phyloP scores from a whole-genome alignment of 257 asterid genomes.

The Ocimum tenuiflorum region DNA sequence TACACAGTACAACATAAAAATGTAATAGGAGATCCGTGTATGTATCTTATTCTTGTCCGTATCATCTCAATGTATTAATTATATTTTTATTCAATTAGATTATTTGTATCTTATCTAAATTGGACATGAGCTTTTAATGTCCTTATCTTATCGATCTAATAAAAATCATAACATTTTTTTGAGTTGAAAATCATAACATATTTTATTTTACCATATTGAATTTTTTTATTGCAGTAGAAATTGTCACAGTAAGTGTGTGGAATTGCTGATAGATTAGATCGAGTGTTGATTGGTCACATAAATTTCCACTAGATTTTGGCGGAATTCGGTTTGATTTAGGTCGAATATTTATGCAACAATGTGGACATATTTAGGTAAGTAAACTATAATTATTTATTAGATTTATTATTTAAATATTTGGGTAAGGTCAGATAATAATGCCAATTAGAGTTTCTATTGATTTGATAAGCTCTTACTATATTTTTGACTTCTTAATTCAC shows the following conservation, averaged over 20 bases:
- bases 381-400: neutral
- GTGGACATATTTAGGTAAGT: neutral
- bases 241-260: neutral
- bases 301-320: slow-evolving; percentile 7
- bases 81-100: too few relatives aligned
- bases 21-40: too few relatives aligned
- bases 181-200: too few relatives aligned
- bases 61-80: too few relatives aligned
- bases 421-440: neutral
- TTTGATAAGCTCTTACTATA: slow-evolving; percentile 4
- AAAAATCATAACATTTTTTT: too few relatives aligned
- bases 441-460: neutral
- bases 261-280: neutral
- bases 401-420: neutral
- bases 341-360: neutral
- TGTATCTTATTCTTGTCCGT: too few relatives aligned
- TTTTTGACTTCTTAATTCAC: slow-evolving; percentile 10
- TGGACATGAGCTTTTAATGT: too few relatives aligned
- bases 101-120: too few relatives aligned
- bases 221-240: too few relatives aligned
- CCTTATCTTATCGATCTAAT: too few relatives aligned
- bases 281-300: neutral
- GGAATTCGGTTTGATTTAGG: slow-evolving; percentile 14
- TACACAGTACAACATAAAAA: too few relatives aligned
- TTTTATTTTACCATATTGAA: too few relatives aligned